Conservation (phyloP, 1,284 basidiomycete species). For the Xanthoconium separans region DNA sequence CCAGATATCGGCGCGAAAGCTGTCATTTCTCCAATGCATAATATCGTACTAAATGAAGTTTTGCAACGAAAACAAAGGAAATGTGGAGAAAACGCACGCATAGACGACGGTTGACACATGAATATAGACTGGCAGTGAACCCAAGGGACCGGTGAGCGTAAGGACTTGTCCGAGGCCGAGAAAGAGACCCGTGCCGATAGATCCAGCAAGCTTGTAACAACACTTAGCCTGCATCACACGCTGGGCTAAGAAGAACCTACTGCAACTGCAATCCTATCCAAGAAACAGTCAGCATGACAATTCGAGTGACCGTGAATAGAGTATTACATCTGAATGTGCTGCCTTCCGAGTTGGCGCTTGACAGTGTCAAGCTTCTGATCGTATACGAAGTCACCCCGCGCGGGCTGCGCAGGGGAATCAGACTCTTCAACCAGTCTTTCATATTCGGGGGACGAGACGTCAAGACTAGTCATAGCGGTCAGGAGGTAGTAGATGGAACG, state of each 20-base stretch:
- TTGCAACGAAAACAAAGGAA: not conserved
- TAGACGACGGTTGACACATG: slow-evolving; percentile 65
- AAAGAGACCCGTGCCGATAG: slow-evolving; percentile 79
- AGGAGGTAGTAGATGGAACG: not conserved
- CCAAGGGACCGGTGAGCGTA: slow-evolving; percentile 54
- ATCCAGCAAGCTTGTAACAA: slow-evolving; percentile 59
- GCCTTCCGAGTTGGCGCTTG: slow-evolving; percentile 22
- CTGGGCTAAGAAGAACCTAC: slow-evolving; percentile 39
- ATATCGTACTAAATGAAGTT: slow-evolving; percentile 46
- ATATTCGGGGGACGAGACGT: not conserved
- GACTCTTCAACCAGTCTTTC: not conserved
- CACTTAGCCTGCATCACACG: not conserved
- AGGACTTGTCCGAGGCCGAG: slow-evolving; percentile 72
- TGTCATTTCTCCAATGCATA: slow-evolving; percentile 70
- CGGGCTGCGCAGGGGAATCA: not conserved
- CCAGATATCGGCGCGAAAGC: slow-evolving; percentile 70
- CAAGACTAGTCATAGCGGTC: not conserved
- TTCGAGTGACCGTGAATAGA: not conserved
- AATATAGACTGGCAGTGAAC: slow-evolving; percentile 59
- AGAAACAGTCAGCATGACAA: slow-evolving; percentile 4
- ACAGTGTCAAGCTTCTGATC: slow-evolving; percentile 20
- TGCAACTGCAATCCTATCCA: slow-evolving; percentile 56
- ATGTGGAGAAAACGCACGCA: slow-evolving; percentile 40
- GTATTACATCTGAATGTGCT: slow-evolving; percentile 30
- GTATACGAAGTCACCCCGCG: slow-evolving; percentile 16